Base-by-base conservation (phyloP, 148 eudicot genomes). In the Persicaria tinctoria region DNA sequence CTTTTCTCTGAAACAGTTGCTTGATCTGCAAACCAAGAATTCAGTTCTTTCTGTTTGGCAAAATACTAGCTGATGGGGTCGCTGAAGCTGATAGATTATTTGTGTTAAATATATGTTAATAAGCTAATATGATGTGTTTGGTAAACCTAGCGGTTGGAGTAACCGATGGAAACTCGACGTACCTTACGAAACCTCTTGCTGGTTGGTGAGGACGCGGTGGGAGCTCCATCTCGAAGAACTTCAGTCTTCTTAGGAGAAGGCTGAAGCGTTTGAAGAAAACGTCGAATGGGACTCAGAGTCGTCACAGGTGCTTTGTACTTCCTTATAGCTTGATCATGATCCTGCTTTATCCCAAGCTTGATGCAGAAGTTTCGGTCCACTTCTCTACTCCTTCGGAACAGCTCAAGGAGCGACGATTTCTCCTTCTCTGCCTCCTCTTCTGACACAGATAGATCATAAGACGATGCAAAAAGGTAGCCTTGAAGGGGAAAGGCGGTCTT, bases 391-490 rank as follows among this genome's bases (percentile, higher is more conserved):
- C 13, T 80, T 72, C 78, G 78, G 73, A 86, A 84, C 69, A 80
- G 83, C 57, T 85, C 82, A 64, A 68, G 73, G 57, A 83, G 82
- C 54, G 88, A 80, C 51, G 45, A 14, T 63, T 4, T 69, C 74
- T 77, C 84, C 76, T 79, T 84, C 77, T 80, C 76, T 66, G 51
- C 72, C 68, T 69, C 83, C 77, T 70, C 77, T 7, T 59, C 82
- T 68, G 76, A 57, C 76, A 68, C 80, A 1, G 68, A 50, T 10
- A 79, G 72, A 74, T 85, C 86, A 73, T 82, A 85, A 71, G 68
- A 63, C 3, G 87, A 84, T 48, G 84, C 83, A 79, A 87, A 81
- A 73, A 88, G 89, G 81, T 87, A 90, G 47, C 81, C 88, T 80
- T 85, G 89, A 51, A 90, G 86, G 49, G 96, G 96, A 73, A 80